Evolutionary conservation across 257 asterid species (phyloP).

Genomic region (Jacaranda copaia): DNA sequence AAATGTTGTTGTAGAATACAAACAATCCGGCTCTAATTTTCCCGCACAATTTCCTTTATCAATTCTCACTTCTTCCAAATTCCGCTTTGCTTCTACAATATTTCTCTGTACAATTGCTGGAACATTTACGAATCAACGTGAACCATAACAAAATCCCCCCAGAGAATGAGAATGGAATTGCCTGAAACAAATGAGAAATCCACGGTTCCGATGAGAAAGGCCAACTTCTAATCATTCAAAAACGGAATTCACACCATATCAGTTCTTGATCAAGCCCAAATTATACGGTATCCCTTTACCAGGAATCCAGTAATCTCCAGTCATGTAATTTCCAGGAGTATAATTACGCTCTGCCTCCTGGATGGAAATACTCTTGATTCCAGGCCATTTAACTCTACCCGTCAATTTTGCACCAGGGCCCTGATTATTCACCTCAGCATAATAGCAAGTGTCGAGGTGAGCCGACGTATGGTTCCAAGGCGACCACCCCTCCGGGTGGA

Average conservation of each 20-base stretch:
- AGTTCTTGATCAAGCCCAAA: not conserved
- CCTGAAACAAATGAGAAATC: too few species aligned
- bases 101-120: too few species aligned
- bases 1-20: too few species aligned
- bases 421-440: constrained; percentile 56
- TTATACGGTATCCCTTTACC: constrained; percentile 39
- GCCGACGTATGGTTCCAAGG: constrained; percentile 50
- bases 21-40: too few species aligned
- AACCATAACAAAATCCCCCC: too few species aligned
- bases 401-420: constrained; percentile 56
- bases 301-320: constrained; percentile 37
- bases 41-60: too few species aligned
- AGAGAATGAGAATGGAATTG: too few species aligned
- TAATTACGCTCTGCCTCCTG: constrained; percentile 16
- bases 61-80: too few species aligned
- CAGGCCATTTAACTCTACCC: constrained; percentile 43
- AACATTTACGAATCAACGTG: too few species aligned
- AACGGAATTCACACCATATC: not conserved
- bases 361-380: constrained; percentile 46
- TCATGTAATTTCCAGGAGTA: constrained; percentile 25
- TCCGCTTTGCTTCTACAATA: too few species aligned
- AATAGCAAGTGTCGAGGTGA: constrained; percentile 49
- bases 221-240: too few species aligned
- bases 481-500: constrained; percentile 70
- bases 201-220: too few species aligned